Evolutionary conservation across 2,329 filamentous ascomycete species (phyloP).

Genomic region (Ceratocystis albifundus): DNA sequence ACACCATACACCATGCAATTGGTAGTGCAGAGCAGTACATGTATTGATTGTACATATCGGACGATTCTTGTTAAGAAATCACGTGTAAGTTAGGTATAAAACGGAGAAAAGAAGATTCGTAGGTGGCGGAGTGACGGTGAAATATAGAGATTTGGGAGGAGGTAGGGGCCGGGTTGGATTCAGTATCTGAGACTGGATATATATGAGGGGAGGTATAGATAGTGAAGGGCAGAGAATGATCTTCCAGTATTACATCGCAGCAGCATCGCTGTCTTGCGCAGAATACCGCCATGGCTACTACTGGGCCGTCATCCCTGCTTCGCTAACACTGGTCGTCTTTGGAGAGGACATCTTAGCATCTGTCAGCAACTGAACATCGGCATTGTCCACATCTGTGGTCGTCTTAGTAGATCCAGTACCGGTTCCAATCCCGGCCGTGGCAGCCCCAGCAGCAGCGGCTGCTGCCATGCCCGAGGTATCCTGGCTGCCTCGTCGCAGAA

Average conservation of each 20-base stretch:
- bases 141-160: not conserved
- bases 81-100: not conserved
- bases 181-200: not conserved
- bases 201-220: not conserved
- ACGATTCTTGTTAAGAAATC: not conserved
- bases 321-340: constrained; percentile 6
- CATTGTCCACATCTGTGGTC: not conserved
- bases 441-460: not conserved
- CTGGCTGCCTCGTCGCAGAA: constrained; percentile 40
- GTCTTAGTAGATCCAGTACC: not conserved
- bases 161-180: not conserved
- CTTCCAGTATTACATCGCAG: not conserved
- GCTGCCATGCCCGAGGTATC: constrained; percentile 28
- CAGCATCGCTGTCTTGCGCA: not conserved
- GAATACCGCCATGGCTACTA: not conserved
- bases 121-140: not conserved
- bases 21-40: constrained; percentile 4
- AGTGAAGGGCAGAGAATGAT: not conserved
- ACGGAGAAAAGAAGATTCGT: not conserved
- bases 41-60: constrained; percentile 14
- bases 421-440: not conserved
- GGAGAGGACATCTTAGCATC: constrained; percentile 21
- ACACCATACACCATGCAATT: not conserved
- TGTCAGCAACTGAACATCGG: constrained; percentile 18
- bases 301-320: not conserved